Conservation (phyloP, 352 stramenopile genomes). For the Pseudoperonospora humuli region DNA sequence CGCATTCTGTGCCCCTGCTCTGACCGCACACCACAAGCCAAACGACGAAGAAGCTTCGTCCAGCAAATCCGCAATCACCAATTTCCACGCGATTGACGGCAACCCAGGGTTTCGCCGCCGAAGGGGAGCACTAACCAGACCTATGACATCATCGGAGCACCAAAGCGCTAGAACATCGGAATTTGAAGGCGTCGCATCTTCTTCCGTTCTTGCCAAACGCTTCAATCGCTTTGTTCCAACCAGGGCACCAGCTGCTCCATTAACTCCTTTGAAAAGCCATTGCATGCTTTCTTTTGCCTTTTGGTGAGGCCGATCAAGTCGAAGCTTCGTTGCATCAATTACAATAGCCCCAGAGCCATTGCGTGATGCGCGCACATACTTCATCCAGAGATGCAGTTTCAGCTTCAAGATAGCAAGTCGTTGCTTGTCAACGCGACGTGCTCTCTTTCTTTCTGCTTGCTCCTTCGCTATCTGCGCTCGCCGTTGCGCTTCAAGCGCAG, state of each 20-base stretch:
- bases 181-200: slow-evolving; percentile 5
- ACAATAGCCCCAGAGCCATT: slow-evolving; percentile 28
- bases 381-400: slow-evolving; percentile 53
- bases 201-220: slow-evolving; percentile 8
- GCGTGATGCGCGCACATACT: slow-evolving; percentile 49
- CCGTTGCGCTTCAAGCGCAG: slow-evolving; percentile 37
- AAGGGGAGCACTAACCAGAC: slow-evolving; percentile 27
- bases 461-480: slow-evolving; percentile 44
- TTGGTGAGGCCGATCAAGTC: slow-evolving; percentile 23
- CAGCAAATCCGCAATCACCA: slow-evolving; percentile 65
- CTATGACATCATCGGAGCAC: slow-evolving; percentile 29
- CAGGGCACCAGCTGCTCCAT: slow-evolving; percentile 4
- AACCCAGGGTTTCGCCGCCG: slow-evolving; percentile 7
- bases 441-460: slow-evolving; percentile 23
- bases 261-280: slow-evolving; percentile 31
- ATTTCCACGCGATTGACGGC: slow-evolving; percentile 45
- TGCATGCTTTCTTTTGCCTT: slow-evolving; percentile 38
- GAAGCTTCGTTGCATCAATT: slow-evolving; percentile 34
- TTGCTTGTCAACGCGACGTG: slow-evolving; percentile 36
- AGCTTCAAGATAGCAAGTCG: slow-evolving; percentile 45
- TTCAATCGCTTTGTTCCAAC: slow-evolving; percentile 25
- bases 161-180: slow-evolving; percentile 17
- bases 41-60: slow-evolving; percentile 49
- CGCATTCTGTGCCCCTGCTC: slow-evolving; percentile 36
- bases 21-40: slow-evolving; percentile 63